phyloP scores from a whole-genome alignment of 179 eudicot species.

The Dionaea muscipula region DNA sequence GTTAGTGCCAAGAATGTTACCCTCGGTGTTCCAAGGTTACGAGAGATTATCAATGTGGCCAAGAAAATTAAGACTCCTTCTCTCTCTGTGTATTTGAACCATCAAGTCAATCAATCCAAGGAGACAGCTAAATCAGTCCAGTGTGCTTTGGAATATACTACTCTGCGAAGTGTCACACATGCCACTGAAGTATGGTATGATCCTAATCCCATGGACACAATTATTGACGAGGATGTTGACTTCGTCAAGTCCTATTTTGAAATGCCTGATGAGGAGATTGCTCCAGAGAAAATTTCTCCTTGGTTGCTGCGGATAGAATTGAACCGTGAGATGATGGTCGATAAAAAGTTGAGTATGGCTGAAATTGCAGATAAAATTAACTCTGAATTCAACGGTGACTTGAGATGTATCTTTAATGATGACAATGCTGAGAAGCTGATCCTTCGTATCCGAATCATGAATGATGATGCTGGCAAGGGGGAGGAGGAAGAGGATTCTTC shows the following conservation, averaged over 20 bases:
- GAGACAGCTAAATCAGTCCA: constrained; percentile 91
- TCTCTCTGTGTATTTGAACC: constrained; percentile 78
- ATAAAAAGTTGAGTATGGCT: constrained; percentile 93
- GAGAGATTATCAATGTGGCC: constrained; percentile 96
- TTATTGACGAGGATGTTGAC: constrained; percentile 84
- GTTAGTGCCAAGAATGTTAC: constrained; percentile 99
- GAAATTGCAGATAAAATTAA: constrained; percentile 95
- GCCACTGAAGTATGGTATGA: constrained; percentile 99
- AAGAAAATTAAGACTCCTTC: constrained; percentile 97
- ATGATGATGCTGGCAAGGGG: constrained; percentile 81
- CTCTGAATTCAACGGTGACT: constrained; percentile 73
- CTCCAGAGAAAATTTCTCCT: constrained; percentile 86
- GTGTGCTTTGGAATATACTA: constrained; percentile 89
- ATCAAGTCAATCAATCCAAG: constrained; percentile 57
- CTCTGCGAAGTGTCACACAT: constrained; percentile 86
- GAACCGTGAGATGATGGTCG: constrained; percentile 99
- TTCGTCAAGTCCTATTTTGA: constrained; percentile 92
- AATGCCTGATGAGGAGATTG: constrained; percentile 98
- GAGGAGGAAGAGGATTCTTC: constrained; percentile 68
- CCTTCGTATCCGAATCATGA: constrained; percentile 90
- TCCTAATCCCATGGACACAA: constrained; percentile 88
- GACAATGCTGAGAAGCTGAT: constrained; percentile 94
- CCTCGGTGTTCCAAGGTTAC: constrained; percentile 93
- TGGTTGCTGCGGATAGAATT: constrained; percentile 96
- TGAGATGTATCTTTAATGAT: constrained; percentile 86